Conservation (phyloP, 345 rosid species). For the Pistacia vera region DNA sequence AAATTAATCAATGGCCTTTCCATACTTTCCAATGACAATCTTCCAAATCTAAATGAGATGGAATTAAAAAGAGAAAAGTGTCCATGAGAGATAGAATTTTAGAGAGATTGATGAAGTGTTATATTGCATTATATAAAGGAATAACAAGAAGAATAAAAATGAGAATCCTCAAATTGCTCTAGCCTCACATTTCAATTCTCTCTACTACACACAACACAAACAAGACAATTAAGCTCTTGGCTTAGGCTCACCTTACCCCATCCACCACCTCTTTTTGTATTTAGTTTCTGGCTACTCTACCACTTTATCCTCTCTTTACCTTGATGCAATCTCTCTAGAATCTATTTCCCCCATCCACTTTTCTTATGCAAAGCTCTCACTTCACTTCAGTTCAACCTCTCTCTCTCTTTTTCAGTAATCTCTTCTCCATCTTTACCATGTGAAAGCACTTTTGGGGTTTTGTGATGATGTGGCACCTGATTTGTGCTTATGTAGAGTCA, state of each 20-base stretch:
- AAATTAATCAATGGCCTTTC: too few species aligned
- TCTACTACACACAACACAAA: too few species aligned
- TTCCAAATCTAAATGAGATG: not conserved
- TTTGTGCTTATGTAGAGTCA: too few species aligned
- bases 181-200: slow-evolving; percentile 39
- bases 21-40: not conserved
- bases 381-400: not conserved
- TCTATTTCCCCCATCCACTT: not conserved
- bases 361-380: slow-evolving; percentile 8
- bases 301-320: slow-evolving; percentile 19
- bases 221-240: slow-evolving; percentile 13
- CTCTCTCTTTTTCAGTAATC: not conserved
- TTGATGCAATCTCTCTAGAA: slow-evolving; percentile 14
- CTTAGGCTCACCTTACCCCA: slow-evolving; percentile 68
- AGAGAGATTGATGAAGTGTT: slow-evolving; percentile 15
- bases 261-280: slow-evolving; percentile 26
- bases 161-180: slow-evolving; percentile 62
- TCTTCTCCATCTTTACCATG: not conserved
- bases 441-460: slow-evolving; percentile 2
- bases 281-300: not conserved
- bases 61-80: not conserved
- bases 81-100: not conserved
- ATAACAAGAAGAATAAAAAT: slow-evolving; percentile 26
- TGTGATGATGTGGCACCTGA: too few species aligned
- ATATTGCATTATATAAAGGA: not conserved